phyloP scores from a whole-genome alignment of 2,329 filamentous ascomycete species.

The Diaporthe citri region DNA sequence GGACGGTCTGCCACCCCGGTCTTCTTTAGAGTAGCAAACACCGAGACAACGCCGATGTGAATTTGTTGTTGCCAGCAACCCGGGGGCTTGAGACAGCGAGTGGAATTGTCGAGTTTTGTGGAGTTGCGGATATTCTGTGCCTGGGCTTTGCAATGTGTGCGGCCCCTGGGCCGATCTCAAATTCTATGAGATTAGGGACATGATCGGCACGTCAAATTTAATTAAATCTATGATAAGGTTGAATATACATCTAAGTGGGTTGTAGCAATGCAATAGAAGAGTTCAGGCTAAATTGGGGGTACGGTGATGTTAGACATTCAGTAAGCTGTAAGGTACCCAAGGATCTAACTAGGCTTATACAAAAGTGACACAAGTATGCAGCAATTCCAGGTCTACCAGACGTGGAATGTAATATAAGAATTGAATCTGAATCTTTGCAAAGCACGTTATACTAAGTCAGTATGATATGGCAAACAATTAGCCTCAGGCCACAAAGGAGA shows the following conservation, averaged over 20 bases:
- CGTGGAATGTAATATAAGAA: neutral
- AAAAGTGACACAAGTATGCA: neutral
- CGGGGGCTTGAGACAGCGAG: neutral
- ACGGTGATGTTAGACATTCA: neutral
- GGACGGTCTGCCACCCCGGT: neutral
- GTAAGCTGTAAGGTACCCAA: neutral
- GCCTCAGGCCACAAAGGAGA: neutral
- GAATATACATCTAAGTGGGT: neutral
- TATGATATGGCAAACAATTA: neutral
- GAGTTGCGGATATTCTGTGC: neutral
- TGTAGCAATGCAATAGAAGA: neutral
- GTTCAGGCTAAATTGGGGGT: constrained; percentile 14
- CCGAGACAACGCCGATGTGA: neutral
- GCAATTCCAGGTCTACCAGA: neutral
- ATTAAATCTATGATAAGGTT: neutral
- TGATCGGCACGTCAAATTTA: neutral
- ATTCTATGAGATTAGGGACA: neutral
- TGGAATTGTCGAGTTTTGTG: neutral
- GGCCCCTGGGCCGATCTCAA: neutral
- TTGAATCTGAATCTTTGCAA: neutral
- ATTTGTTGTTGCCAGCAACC: neutral
- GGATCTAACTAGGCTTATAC: neutral
- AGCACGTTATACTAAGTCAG: neutral
- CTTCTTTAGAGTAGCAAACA: neutral
- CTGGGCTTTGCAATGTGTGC: neutral